Evolutionary conservation across 306 rosid genomes (phyloP), one percentile per base, ranked within the genome.

Genomic region (Lathyrus tuberosus): DNA sequence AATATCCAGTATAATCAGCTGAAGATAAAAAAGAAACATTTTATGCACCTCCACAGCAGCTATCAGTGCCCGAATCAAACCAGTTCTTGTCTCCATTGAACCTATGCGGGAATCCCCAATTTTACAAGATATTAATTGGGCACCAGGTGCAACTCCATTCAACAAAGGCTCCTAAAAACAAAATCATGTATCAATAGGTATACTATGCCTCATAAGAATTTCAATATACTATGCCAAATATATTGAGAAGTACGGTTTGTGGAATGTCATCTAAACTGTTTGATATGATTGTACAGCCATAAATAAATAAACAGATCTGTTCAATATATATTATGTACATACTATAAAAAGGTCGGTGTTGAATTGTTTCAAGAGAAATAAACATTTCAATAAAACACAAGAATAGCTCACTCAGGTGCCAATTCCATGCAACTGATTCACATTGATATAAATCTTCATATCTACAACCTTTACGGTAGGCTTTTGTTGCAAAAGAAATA

Each of bases 71-170:
- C 99, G 92, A 65, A 82, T 94, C 81, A 94, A 79, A 60, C 99
- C 97, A 40, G 97, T 94, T 81, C 99, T 97, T 28, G 99, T 94
- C 81, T 94, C 97, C 97, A 86, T 94, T 73, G 92, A 94, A 60
- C 97, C 97, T 73, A 94, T 67, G 80, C 97, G 99, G 18, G 92
- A 58, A 68, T 94, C 99, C 72, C 99, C 99, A 84, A 94, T 94
- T 83, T 94, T 94, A 83, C 99, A 94, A 74, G 99, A 94, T 78
- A 94, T 84, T 70, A 94, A 35, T 70, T 94, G 99, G 17, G 99
- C 99, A 8, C 99, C 99, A 59, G 99, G 99, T 78, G 99, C 99
- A 76, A 91, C 94, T 71, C 99, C 99, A 86, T 94, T 94, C 87
- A 94, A 80, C 85, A 88, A 80, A 37, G 96, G 95, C 78, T 91